phyloP scores from a whole-genome alignment of 192 early-diverging fungal species.

The Entomortierella lignicola region DNA sequence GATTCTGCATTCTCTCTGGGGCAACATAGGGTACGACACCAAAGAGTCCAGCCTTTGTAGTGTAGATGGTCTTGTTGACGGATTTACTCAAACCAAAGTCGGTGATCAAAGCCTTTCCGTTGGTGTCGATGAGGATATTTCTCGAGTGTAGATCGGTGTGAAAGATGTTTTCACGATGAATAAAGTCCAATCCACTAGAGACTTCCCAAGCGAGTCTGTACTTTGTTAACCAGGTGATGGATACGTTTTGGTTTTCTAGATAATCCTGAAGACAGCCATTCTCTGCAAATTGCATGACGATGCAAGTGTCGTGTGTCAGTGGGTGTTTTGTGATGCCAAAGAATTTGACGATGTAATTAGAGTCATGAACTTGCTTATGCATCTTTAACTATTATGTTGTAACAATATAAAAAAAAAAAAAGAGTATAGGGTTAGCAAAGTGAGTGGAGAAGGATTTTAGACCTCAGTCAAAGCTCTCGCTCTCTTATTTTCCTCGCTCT shows the following conservation, averaged over 20 bases:
- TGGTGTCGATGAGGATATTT: conserved; percentile 58
- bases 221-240: conserved; percentile 54
- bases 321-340: conserved; percentile 56
- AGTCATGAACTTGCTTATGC: conserved; percentile 58
- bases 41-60: conserved; percentile 52
- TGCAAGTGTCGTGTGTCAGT: conserved; percentile 54
- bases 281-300: conserved; percentile 58
- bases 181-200: conserved; percentile 54
- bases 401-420: too few relatives aligned
- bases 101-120: conserved; percentile 56
- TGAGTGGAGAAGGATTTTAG: not conserved
- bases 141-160: conserved; percentile 50
- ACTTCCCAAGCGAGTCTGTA: conserved; percentile 53
- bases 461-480: too few relatives aligned
- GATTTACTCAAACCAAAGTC: conserved; percentile 56
- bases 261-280: conserved; percentile 56
- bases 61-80: conserved; percentile 51
- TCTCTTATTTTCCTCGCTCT: too few relatives aligned
- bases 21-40: conserved; percentile 57
- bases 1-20: conserved; percentile 56
- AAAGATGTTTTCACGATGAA: conserved; percentile 57
- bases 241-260: conserved; percentile 47
- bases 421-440: too few relatives aligned
- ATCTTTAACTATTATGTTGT: conserved; percentile 53
- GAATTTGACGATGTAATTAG: conserved; percentile 58